Conservation (phyloP, 192 early-diverging fungal species). For the Podila epicladia region DNA sequence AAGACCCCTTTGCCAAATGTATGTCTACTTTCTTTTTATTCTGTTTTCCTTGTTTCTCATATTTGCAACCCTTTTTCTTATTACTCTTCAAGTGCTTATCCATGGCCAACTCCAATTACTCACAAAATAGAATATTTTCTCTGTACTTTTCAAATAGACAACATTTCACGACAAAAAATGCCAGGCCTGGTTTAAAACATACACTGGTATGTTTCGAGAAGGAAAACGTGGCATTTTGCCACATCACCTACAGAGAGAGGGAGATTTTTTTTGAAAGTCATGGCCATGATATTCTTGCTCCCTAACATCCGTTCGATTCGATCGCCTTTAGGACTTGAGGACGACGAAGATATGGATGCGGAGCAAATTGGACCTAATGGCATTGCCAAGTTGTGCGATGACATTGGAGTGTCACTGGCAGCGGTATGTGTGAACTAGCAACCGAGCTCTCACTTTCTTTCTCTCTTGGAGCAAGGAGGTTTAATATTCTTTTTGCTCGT, state of each 20-base stretch:
- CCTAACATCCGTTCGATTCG: neutral
- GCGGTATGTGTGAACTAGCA: slow-evolving; percentile 14
- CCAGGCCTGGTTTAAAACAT: slow-evolving; percentile 37
- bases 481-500: too few species aligned
- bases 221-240: neutral
- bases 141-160: slow-evolving; percentile 14
- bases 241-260: too few species aligned
- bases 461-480: neutral
- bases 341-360: slow-evolving; percentile 35
- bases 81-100: neutral
- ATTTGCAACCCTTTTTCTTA: neutral
- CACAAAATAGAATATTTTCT: neutral
- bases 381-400: slow-evolving; percentile 43
- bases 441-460: neutral
- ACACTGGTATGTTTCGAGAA: slow-evolving; percentile 16
- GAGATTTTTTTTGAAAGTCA: neutral
- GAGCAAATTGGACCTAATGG: slow-evolving; percentile 43
- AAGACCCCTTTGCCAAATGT: slow-evolving; percentile 15
- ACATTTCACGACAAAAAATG: slow-evolving; percentile 19
- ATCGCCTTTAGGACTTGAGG: slow-evolving; percentile 23
- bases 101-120: neutral
- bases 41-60: neutral
- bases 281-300: neutral
- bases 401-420: slow-evolving; percentile 39
- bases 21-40: slow-evolving; percentile 10